Conservation (phyloP, 2,329 filamentous ascomycete genomes). For the Esteya vermicola region DNA sequence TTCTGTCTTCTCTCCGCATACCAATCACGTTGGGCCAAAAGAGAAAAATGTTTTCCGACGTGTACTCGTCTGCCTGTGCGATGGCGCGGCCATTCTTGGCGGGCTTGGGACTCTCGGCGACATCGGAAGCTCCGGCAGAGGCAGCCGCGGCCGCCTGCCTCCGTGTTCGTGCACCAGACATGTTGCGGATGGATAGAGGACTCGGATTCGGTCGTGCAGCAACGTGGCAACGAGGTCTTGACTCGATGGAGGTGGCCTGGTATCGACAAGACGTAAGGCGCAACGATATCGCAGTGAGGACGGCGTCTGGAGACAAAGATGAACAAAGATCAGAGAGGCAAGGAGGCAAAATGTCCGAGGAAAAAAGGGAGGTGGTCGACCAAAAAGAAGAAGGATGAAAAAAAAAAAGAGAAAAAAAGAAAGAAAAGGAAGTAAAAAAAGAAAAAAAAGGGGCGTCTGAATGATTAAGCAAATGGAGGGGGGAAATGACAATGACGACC, state of each 20-base stretch:
- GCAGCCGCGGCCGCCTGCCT: slow-evolving; percentile 15
- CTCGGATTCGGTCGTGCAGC: too few species aligned
- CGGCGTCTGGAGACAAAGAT: neutral
- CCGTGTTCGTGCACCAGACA: slow-evolving; percentile 16
- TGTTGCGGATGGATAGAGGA: slow-evolving; percentile 3
- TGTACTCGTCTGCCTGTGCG: slow-evolving; percentile 17
- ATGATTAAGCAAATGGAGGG: neutral
- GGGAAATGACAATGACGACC: neutral
- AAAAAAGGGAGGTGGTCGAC: neutral
- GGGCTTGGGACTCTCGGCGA: neutral
- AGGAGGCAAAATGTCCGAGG: neutral
- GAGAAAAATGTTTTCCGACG: slow-evolving; percentile 62
- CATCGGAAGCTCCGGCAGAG: slow-evolving; percentile 9
- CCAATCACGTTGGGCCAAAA: slow-evolving; percentile 75
- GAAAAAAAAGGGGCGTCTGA: neutral
- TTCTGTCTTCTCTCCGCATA: too few species aligned
- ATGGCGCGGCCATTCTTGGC: slow-evolving; percentile 31
- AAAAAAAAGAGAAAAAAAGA: neutral
- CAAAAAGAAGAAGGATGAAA: neutral
- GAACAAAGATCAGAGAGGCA: neutral
- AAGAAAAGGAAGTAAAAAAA: slow-evolving; percentile 1
- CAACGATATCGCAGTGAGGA: neutral
- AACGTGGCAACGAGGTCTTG: too few species aligned
- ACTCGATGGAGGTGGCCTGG: too few species aligned
- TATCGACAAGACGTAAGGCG: too few species aligned